Evolutionary conservation across 176 grass and related monocot genomes (phyloP), one percentile per base, ranked within the genome.

Genomic region (Dactylis glomerata): DNA sequence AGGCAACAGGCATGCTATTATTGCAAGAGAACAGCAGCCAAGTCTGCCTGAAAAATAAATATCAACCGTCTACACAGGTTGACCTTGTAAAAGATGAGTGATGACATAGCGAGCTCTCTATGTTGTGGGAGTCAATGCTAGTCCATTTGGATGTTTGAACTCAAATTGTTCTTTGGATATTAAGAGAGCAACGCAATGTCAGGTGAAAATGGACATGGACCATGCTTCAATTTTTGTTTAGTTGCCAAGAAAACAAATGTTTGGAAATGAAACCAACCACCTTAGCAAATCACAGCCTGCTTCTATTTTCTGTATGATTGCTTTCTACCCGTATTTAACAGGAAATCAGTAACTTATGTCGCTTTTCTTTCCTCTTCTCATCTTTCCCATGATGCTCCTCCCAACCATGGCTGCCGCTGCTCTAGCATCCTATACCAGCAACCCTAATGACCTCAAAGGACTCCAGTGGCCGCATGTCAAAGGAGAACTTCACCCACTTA

Each of bases 11-110:
- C 57, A 84, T 74, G 36, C 45, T 46, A 44, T 55, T 8, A 24
- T 74, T 76, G 55, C 58, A 80, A 75, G 26, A 84, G 41, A 80
- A 74, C 5, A 78, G 22, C 8, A 83, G 44, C 44, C 12, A 59
- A 46, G 22, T 82, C 37, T 68, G 55, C 85, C 57, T 27, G 58
- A 3, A 87, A 62, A 82, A 36, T 81, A 77, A 30, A 49, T 70
- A 77, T 41, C 69, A 50, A 77, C 37, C 26, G 46, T 59, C 12
- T 78, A 30, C 16, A 16, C 36, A 31, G 19, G 16, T 23, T 47
- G 56, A 30, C 44, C 15, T 44, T 61, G 66, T 50, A 85, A 26
- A 26, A 73, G 66, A 68, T 26, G 2, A 31, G 57, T 75, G 34
- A 80, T 84, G 47, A 77, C 68, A 40, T 28, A 40, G 40, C 8